Evolutionary conservation across 495 filamentous ascomycete genomes (phyloP), one percentile per base, ranked within the genome.

Genomic region (Lentithecium fluviatile): DNA sequence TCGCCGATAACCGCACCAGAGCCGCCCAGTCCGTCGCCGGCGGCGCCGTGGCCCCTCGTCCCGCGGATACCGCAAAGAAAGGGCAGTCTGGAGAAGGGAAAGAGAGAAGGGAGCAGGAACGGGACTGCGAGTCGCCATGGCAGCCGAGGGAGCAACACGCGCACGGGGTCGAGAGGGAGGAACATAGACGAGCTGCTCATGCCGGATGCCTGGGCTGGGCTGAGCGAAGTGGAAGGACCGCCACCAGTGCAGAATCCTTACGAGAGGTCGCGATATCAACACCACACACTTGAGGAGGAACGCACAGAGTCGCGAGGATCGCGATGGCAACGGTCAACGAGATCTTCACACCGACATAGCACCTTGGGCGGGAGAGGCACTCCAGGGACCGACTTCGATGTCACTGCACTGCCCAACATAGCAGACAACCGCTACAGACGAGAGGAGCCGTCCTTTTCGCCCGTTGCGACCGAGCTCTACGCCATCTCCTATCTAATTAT

Each of bases 401-500:
- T 69, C 42, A 64, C 62, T 20, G 63, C 58, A 2, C 55, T 60
- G 17, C 66, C 63, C 5, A 20, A 43, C 26, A 47, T 69, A n/a
- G 53, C 13, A 20, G 52, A 47, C 19, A 24, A 50, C 7, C 12
- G 13, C 37, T 8, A 20, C 40, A 42, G 46, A 11, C 23, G 26
- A 0, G 13, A 21, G 0, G 43, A 46, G 19, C 21, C 21, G 13
- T 15, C 20, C 8, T 56, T 74, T 17, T 86, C 88, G 4, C 76
- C 80, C 59, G 72, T 80, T 34, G 79, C 80, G n/a, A 91, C 88
- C 2, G 76, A 89, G 68, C 70, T 93, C 59, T 94, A 89, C 73
- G 91, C 86, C 37, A 64, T 87, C 62, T 88, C 88, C 10, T 88
- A 96, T 73, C 84, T 97, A 15, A 80, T 92, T 48, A 77, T 96